These are phyloP conservation scores for Alternaria incomplexa DNA, from an alignment of 2,329 filamentous ascomycete genomes.

Conservation along the genomic window DNA sequence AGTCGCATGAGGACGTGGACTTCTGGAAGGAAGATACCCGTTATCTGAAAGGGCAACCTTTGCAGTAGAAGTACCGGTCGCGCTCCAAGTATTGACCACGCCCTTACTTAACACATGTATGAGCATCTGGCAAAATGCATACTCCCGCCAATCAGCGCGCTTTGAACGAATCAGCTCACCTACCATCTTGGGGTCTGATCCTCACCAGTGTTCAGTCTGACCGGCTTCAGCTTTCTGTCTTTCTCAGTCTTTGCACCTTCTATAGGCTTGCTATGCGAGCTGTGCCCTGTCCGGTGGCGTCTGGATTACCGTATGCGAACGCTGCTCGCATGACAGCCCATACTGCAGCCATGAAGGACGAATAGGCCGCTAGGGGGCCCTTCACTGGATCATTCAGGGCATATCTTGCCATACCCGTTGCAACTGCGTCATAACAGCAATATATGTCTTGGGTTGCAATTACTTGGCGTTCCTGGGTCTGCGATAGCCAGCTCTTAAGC, in stretches of 20 bases:
- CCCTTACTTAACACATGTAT: neutral
- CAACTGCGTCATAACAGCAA: neutral
- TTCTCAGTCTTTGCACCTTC: neutral
- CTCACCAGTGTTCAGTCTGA: neutral
- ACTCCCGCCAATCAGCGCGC: neutral
- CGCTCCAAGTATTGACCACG: neutral
- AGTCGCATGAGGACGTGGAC: neutral
- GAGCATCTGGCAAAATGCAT: neutral
- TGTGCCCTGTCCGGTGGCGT: neutral
- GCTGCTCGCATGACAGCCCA: neutral
- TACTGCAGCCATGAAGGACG: neutral
- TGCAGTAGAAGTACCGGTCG: neutral
- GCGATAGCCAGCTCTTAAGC: neutral
- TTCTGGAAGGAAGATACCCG: neutral
- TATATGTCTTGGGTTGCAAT: neutral
- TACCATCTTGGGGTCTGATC: neutral
- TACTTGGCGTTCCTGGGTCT: neutral
- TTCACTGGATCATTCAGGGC: neutral
- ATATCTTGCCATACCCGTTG: neutral
- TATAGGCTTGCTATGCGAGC: neutral
- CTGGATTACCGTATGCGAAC: neutral
- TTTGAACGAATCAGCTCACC: neutral
- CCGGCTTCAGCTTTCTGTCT: neutral
- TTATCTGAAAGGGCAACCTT: neutral
- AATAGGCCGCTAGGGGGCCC: neutral